Evolutionary conservation across 139 green algal genomes (phyloP), one percentile per base, ranked within the genome.

Genomic region (Tetradesmus obliquus): DNA sequence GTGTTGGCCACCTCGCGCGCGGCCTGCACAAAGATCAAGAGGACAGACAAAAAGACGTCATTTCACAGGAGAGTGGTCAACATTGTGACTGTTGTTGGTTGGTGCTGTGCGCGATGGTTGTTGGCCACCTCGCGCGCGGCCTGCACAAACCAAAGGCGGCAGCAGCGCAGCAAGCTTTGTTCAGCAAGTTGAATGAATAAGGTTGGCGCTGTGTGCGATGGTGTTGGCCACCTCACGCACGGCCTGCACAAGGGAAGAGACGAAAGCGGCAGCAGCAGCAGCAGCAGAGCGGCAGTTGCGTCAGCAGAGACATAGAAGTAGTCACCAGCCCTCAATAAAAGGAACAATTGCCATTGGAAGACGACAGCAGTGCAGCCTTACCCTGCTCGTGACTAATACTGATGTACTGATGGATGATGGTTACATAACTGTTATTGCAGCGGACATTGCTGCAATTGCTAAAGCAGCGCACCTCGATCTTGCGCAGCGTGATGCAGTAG

Each of bases 1-100:
- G 97, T 99, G 85, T 88, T 62, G 8, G 98, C 98, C 74, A 99
- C 98, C 60, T 99, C 98, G 45, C 97, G 95, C 0, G 98, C 98
- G 54, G 98, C 98, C 96, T 98, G 93, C 7, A 90, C 55, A 60
- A 45, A 45, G 32, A 45, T 45, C 32, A 45, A 45, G 32, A 45
- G 32, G 32, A 45, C 32, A 45, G 32, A 45, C 32, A 45, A 45
- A 45, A 45, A 45, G 32, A 45, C 32, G 32, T 45, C 32, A 45
- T 45, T 45, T 45, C 32, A 45, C 32, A 45, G 32, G 32, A 45
- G 32, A 45, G 32, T 45, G 32, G 32, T 45, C 32, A 45, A 45
- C 32, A 45, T 45, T 45, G 32, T 45, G 32, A 45, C 32, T 45
- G 32, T 45, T 45, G 32, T 45, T 45, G 95, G 95, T 99, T 99